Evolutionary conservation across 73 alveolate genomes (phyloP).

Genomic region (Paramecium pentaurelia): DNA sequence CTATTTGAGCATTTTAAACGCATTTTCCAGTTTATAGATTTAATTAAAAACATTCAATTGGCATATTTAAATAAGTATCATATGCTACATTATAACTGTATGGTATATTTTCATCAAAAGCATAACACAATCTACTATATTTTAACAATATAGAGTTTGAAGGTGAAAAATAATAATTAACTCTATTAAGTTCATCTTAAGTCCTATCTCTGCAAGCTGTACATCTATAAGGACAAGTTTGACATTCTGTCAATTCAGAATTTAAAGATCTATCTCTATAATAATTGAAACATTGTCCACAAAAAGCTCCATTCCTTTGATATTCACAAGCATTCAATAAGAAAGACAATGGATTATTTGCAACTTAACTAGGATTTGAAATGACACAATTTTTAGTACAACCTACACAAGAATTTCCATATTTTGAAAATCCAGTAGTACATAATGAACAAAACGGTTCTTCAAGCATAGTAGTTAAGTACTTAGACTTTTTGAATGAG

Average conservation of each 20-base stretch:
- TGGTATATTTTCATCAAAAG: background rate
- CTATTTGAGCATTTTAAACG: background rate
- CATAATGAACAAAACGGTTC: slow-evolving; percentile 13
- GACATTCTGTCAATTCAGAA: background rate
- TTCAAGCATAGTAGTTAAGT: background rate
- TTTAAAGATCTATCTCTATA: background rate
- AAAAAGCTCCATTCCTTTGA: background rate
- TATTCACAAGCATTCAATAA: background rate
- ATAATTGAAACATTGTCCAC: background rate
- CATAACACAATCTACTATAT: background rate
- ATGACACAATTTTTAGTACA: background rate
- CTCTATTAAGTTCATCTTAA: background rate
- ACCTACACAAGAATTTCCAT: background rate
- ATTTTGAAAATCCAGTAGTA: background rate
- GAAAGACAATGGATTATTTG: background rate
- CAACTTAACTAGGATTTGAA: background rate
- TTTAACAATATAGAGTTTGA: background rate
- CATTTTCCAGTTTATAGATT: background rate
- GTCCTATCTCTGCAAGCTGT: slow-evolving; percentile 16
- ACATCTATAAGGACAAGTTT: background rate
- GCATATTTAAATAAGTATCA: slow-evolving; percentile 24
- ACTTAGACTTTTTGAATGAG: background rate
- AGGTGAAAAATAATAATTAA: background rate
- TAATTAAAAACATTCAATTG: background rate
- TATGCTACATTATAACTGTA: background rate